phyloP scores from a whole-genome alignment of 2,329 filamentous ascomycete species.

The Cercospora zeae-maydis region DNA sequence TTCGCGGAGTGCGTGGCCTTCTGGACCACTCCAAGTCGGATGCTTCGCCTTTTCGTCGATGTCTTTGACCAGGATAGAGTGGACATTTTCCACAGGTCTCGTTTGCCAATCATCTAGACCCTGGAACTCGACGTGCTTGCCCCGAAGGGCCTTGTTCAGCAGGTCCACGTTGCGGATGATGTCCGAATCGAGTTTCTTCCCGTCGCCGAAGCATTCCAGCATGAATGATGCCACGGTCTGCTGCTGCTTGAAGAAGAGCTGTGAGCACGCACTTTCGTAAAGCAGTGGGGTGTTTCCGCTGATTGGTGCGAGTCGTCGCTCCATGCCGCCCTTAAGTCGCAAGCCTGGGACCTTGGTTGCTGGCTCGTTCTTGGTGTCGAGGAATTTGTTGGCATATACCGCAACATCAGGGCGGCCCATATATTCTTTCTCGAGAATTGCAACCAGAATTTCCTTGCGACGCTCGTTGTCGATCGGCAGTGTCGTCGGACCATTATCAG shows the following conservation, averaged over 20 bases:
- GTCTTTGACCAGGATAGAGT: not conserved
- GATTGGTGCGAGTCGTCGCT: not conserved
- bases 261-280: conserved; percentile 3
- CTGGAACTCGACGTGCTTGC: conserved; percentile 2
- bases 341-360: not conserved
- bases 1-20: not conserved
- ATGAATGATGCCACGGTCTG: conserved; percentile 15
- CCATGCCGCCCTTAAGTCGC: not conserved
- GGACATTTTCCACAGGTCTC: not conserved
- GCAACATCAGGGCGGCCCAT: not conserved
- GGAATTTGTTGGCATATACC: conserved; percentile 12
- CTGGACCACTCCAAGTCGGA: not conserved
- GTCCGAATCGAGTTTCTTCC: not conserved
- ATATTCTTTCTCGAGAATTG: conserved; percentile 12
- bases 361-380: conserved; percentile 2
- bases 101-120: not conserved
- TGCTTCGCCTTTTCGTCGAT: not conserved
- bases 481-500: not conserved
- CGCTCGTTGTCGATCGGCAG: not conserved
- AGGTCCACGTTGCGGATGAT: not conserved
- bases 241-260: conserved; percentile 6
- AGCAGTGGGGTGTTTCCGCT: not conserved
- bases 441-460: conserved; percentile 5
- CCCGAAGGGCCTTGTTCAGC: not conserved
- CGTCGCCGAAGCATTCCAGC: not conserved